phyloP scores from a whole-genome alignment of 2,329 filamentous ascomycete species.

The Alternaria sp. region DNA sequence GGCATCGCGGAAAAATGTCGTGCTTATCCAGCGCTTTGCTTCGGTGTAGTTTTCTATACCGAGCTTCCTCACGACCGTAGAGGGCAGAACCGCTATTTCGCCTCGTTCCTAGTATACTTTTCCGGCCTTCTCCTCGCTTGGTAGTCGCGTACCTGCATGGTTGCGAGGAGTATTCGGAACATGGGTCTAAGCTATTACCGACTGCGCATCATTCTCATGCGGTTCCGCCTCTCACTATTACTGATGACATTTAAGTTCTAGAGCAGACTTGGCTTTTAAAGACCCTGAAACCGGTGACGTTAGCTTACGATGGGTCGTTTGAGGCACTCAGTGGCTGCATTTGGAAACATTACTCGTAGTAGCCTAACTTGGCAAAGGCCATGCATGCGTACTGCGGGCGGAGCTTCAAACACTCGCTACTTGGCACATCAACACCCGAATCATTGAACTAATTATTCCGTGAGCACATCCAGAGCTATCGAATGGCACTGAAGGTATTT shows the following conservation, averaged over 20 bases:
- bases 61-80: constrained; percentile 16
- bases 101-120: constrained; percentile 13
- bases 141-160: constrained; percentile 20
- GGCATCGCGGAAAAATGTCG: constrained; percentile 30
- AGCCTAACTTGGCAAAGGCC: constrained; percentile 7
- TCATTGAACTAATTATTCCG: neutral
- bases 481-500: neutral
- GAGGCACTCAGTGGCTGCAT: constrained; percentile 4
- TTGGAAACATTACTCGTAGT: constrained; percentile 1
- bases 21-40: constrained; percentile 34
- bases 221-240: constrained; percentile 3
- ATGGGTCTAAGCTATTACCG: neutral
- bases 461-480: neutral
- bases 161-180: constrained; percentile 11
- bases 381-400: constrained; percentile 4
- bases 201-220: neutral
- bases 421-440: constrained; percentile 7
- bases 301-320: constrained; percentile 4
- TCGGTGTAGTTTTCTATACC: constrained; percentile 29
- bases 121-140: constrained; percentile 17
- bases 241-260: neutral
- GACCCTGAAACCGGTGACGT: constrained; percentile 1
- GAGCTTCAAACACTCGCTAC: constrained; percentile 14
- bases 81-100: constrained; percentile 10
- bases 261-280: neutral